These are phyloP conservation scores for Musa itinerans DNA, from an alignment of 176 grass and related monocot species.

Conservation along the genomic window DNA sequence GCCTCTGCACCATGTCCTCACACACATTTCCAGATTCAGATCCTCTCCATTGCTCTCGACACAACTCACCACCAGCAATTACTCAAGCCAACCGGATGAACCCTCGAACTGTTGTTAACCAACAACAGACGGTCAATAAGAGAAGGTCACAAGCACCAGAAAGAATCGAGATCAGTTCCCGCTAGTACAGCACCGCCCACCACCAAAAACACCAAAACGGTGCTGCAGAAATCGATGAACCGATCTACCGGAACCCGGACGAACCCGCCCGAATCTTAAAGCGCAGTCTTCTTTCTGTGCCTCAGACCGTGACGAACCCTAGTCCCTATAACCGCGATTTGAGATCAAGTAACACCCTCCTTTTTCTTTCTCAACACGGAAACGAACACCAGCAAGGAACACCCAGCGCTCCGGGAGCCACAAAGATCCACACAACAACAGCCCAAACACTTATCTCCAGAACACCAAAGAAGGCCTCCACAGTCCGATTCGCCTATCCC, in stretches of 20 bases:
- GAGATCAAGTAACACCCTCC: neutral
- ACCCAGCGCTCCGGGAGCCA: neutral
- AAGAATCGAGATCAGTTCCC: neutral
- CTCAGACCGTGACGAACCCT: neutral
- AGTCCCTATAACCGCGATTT: neutral
- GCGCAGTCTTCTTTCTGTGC: conserved; percentile 12
- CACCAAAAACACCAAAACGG: neutral
- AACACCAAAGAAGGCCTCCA: neutral
- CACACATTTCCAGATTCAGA: conserved; percentile 22
- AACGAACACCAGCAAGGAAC: neutral
- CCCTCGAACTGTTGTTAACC: neutral
- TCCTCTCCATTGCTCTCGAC: conserved; percentile 4
- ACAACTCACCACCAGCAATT: neutral
- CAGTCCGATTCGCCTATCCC: neutral
- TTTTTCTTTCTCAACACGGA: neutral
- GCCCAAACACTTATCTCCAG: neutral
- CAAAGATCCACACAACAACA: conserved; percentile 1
- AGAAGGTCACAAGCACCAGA: neutral
- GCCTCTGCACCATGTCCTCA: conserved; percentile 27
- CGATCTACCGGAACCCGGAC: neutral
- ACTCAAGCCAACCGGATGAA: neutral
- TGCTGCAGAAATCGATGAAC: neutral
- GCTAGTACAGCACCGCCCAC: neutral
- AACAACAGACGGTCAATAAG: neutral
- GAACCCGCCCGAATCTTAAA: conserved; percentile 1